Evolutionary conservation across 257 asterid genomes (phyloP), one percentile per base, ranked within the genome.

Genomic region (Penstemon newberryi): DNA sequence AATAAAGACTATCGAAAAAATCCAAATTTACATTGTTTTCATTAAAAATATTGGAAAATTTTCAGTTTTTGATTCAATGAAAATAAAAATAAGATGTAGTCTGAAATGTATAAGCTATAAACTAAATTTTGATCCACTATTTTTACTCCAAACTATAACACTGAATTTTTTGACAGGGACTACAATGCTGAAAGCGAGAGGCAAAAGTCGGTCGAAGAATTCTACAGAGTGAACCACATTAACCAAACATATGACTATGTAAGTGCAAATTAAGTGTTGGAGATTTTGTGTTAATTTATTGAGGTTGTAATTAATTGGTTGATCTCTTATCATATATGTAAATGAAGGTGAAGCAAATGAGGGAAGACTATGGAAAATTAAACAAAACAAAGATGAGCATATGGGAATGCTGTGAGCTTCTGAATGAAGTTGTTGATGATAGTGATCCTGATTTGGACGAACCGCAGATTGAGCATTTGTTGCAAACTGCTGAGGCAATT

Each of bases 191-290:
- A 86, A 63, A 80, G 65, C 52, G 90, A 81, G 69, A 83, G 96
- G 15, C 92, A 86, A 19, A 86, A 86, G 56, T 69, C 81, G 0
- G 96, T 89, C 8, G 96, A 89, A 65, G 96, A 89, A 65, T 85
- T 85, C 79, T 89, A 89, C 39, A 73, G 91, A 43, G 42, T 77
- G 70, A 80, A 89, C 63, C 96, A 89, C 75, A 81, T 85, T 44
- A 79, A 82, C 80, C 96, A 89, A 65, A 75, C 96, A 50, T 80
- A 69, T 58, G 87, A 85, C 58, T 86, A 66, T 37, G 96, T 86
- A 82, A 76, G 88, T 80, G 3, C 38, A 44, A 40, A 5, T 0
- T 19, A 6, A 9, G 36, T 9, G 18, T 4, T 11, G 0, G 3
- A 5, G n/a, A 13, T 42, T 6, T 42, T 55, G 46, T 33, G 43